Conservation (phyloP, 495 filamentous ascomycete species). For the Parachaetomium inaequale region DNA sequence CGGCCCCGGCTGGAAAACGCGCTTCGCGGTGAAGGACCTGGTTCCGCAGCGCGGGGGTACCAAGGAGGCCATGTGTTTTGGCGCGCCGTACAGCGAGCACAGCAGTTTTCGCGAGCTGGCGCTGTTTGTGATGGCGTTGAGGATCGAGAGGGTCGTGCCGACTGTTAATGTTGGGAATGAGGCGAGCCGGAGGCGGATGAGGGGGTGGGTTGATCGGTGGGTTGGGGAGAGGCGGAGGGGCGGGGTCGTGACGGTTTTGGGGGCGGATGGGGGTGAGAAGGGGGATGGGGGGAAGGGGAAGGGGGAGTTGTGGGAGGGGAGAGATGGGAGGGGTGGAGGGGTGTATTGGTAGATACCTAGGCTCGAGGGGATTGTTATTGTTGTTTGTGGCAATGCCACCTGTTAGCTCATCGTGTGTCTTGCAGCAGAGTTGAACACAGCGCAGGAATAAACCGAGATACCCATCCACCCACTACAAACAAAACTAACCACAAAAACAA, state of each 20-base stretch:
- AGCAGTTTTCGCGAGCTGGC: slow-evolving; percentile 90
- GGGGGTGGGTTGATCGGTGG: slow-evolving; percentile 87
- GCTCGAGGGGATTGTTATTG: background rate
- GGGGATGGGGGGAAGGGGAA: slow-evolving; percentile 24
- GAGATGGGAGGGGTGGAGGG: slow-evolving; percentile 40
- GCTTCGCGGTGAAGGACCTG: slow-evolving; percentile 62
- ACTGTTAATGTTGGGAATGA: slow-evolving; percentile 85
- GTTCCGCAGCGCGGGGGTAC: slow-evolving; percentile 76
- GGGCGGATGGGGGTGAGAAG: slow-evolving; percentile 27
- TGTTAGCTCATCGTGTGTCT: too few species aligned
- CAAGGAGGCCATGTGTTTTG: slow-evolving; percentile 72
- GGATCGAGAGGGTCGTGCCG: slow-evolving; percentile 84
- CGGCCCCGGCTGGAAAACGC: slow-evolving; percentile 66
- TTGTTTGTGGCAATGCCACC: too few species aligned
- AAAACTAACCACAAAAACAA: too few species aligned
- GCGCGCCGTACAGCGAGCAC: slow-evolving; percentile 93
- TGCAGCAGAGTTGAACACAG: too few species aligned
- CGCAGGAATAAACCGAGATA: too few species aligned
- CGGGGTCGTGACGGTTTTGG: slow-evolving; percentile 60
- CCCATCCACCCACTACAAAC: too few species aligned
- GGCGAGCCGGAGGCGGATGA: slow-evolving; percentile 70
- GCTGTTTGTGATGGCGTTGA: slow-evolving; percentile 82
- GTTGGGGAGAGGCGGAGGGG: slow-evolving; percentile 75
- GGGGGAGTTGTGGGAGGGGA: slow-evolving; percentile 40
- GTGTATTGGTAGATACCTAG: slow-evolving; percentile 47